A percentile compares a stretch with the other conserved stretches of the same genome.
Conservation (phyloP, 768 basidiomycete genomes). For the Boletus pseudo-olivaceus region DNA sequence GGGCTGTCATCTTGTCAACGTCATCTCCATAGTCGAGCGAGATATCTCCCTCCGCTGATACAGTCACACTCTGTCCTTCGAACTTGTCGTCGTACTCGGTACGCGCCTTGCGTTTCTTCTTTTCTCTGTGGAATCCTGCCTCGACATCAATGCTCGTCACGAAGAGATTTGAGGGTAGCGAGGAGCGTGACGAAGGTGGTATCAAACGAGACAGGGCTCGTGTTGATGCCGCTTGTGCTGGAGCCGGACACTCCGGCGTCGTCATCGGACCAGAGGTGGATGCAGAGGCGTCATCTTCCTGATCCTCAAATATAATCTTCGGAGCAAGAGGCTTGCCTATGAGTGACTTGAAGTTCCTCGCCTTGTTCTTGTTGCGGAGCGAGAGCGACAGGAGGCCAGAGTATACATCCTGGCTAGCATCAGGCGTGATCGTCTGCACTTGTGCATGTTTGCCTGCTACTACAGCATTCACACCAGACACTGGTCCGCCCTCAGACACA, state of each 20-base stretch:
- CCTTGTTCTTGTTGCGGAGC: constrained; percentile 73
- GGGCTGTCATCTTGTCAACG: background rate
- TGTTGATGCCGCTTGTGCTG: background rate
- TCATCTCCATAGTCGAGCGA: constrained; percentile 12
- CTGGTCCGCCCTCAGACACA: constrained; percentile 22
- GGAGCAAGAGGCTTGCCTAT: constrained; percentile 40
- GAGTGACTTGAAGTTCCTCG: constrained; percentile 58
- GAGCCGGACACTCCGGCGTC: background rate
- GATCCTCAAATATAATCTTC: constrained; percentile 53
- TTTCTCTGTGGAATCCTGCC: constrained; percentile 34
- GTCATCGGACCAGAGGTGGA: background rate
- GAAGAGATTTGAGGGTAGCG: constrained; percentile 59
- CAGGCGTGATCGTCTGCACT: background rate
- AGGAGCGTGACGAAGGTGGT: constrained; percentile 61
- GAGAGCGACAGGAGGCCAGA: constrained; percentile 40
- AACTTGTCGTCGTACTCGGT: constrained; percentile 33
- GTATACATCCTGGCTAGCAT: constrained; percentile 15
- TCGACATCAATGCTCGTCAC: constrained; percentile 75
- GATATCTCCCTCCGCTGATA: background rate
- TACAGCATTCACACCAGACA: constrained; percentile 42
- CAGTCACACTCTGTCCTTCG: background rate
- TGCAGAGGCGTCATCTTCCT: constrained; percentile 1
- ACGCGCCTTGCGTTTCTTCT: constrained; percentile 34
- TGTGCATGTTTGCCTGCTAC: background rate
- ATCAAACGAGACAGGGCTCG: constrained; percentile 38